Base-by-base conservation (phyloP, 805 yeast genomes). In the Candida pseudofarinosa region DNA sequence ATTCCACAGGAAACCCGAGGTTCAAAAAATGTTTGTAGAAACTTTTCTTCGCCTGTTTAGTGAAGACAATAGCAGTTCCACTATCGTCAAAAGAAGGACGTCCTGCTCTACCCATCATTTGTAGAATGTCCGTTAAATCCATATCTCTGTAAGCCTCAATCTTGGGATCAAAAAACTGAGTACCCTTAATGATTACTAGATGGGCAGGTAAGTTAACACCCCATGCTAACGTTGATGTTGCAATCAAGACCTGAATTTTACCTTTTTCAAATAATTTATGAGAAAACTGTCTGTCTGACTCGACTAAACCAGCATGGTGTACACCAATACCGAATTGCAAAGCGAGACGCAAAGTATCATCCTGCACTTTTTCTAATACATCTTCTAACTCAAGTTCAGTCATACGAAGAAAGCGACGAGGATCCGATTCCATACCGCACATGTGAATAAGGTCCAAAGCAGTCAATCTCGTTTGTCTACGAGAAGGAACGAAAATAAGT, bases 81-180 rank as follows among this genome's bases (percentile, higher is more conserved):
- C 82, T 79, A 8, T 86, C 82, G 63, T 85, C 91, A 55, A 71
- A 85, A 1, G 88, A 87, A 1, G 91, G 91, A 48, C 91, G 76
- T 37, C 91, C 91, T 0, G 91, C 91, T 58, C 91, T 69, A 33
- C 91, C 91, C 88, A 83, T 83, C 89, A 83, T 84, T 59, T 83
- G 93, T 44, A 85, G 62, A 40, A 85, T 84, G 62, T 85, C 93
- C 0, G 91, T 85, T 53, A 85, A 71, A 55, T 85, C 91, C 91
- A 85, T 85, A 54, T 85, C 91, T 50, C 78, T 72, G 58, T 85
- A 85, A 1, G 76, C 86, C 56, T 83, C 87, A 37, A 79, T 78
- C 58, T 79, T 69, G 31, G 81, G 69, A 58, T 79, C 83, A 53
- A 77, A 79, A 50, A 76, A 79, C 53, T 79, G 83, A 0, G 93